Percentiles rank a stretch among this genome's conserved stretches.
Conservation (phyloP, 306 rosid species). For the Hippophae gyantsensis region DNA sequence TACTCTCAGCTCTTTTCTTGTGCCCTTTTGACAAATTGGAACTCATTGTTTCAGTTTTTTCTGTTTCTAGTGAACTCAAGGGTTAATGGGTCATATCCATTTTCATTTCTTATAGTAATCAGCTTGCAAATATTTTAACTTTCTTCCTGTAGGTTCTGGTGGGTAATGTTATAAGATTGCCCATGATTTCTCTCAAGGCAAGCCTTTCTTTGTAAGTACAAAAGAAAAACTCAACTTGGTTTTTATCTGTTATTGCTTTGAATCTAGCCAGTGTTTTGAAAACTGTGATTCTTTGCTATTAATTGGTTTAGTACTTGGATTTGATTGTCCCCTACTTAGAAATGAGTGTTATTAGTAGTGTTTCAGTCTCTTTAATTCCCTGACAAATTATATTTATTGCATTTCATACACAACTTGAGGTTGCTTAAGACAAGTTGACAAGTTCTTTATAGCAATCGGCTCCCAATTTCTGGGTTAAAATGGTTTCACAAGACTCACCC, state of each 20-base stretch:
- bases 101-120: constrained; percentile 6
- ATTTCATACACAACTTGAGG: constrained; percentile 8
- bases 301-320: constrained; percentile 5
- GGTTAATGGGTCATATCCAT: constrained; percentile 10
- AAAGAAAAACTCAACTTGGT: background rate
- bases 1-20: too few species aligned
- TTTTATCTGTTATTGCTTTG: constrained; percentile 8
- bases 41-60: constrained; percentile 16
- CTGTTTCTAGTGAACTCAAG: background rate
- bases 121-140: background rate
- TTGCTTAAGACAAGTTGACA: constrained; percentile 9
- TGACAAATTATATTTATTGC: background rate
- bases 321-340: constrained; percentile 4
- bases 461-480: constrained; percentile 6
- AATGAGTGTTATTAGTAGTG: background rate
- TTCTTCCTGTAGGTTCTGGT: constrained; percentile 3
- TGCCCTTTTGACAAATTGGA: too few species aligned
- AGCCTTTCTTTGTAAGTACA: background rate
- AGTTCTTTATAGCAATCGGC: background rate
- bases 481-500: constrained; percentile 34
- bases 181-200: background rate
- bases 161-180: constrained; percentile 27
- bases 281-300: background rate
- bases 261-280: constrained; percentile 4
- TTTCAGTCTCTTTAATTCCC: constrained; percentile 3